Conservation (phyloP, 1,139 yeast genomes). For the Nakaseomyces bracarensis region DNA sequence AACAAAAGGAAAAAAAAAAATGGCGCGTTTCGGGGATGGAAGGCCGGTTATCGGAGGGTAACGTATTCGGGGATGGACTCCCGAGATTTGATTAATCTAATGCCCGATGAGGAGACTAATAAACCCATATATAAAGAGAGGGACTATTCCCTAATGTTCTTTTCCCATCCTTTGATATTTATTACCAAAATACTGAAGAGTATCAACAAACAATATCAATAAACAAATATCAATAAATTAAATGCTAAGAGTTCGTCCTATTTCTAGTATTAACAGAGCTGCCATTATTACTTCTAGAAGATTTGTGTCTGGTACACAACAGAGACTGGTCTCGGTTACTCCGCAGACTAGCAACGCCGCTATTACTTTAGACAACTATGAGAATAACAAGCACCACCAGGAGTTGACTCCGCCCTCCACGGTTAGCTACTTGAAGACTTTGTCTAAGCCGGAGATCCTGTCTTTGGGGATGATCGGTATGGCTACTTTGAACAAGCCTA, state of each 20-base stretch:
- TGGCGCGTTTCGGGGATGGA: neutral
- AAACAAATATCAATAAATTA: neutral
- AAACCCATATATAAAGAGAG: no score
- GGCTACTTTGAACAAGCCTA: conserved; percentile 56
- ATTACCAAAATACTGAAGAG: neutral
- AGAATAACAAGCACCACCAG: conserved; percentile 1
- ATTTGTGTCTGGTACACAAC: neutral
- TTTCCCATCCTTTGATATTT: neutral
- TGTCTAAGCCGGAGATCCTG: conserved; percentile 37
- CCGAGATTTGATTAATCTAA: neutral
- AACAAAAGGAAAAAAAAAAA: no score
- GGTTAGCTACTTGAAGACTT: conserved; percentile 30
- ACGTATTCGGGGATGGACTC: neutral
- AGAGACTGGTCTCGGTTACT: conserved; percentile 16
- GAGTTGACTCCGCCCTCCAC: conserved; percentile 19
- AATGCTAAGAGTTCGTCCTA: neutral
- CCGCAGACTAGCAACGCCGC: conserved; percentile 14
- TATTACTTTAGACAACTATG: conserved; percentile 2
- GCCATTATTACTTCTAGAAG: neutral
- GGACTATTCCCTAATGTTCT: no score
- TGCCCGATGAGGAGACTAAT: neutral
- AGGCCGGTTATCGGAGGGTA: neutral
- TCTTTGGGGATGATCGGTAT: conserved; percentile 60
- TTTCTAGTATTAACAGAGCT: no score
- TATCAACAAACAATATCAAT: neutral